Conservation (phyloP, 805 yeast species). For the Torulaspora quercuum region DNA sequence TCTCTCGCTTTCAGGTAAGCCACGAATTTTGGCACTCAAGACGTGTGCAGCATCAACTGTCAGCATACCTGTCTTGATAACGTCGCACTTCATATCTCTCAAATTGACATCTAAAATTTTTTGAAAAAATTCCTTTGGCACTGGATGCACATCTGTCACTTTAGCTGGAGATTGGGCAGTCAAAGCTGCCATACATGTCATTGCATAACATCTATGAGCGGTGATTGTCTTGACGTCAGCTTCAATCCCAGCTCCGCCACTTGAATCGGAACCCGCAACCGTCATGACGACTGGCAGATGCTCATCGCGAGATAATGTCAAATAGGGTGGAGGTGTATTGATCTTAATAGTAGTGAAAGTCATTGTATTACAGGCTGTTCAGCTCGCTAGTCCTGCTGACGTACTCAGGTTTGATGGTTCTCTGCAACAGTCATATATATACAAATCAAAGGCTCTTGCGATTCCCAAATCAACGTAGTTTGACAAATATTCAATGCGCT, state of each 20-base stretch:
- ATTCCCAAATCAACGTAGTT: no score
- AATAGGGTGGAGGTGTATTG: constrained; percentile 35
- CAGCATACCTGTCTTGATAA: constrained; percentile 77
- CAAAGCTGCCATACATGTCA: constrained; percentile 72
- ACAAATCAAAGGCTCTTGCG: not conserved
- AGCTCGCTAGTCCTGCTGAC: no score
- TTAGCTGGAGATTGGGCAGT: constrained; percentile 69
- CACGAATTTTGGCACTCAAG: constrained; percentile 39
- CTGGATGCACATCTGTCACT: constrained; percentile 41
- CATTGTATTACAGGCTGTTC: constrained; percentile 11
- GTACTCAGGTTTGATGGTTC: no score
- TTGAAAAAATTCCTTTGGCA: constrained; percentile 44
- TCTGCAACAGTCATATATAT: not conserved
- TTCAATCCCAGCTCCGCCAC: constrained; percentile 92
- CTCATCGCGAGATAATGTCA: constrained; percentile 26
- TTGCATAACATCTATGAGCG: constrained; percentile 70
- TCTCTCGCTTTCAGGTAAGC: constrained; percentile 32
- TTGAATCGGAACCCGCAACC: constrained; percentile 74
- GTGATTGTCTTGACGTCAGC: constrained; percentile 81
- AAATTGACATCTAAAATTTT: constrained; percentile 52
- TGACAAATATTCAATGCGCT: no score
- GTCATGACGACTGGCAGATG: constrained; percentile 43
- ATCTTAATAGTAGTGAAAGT: constrained; percentile 19
- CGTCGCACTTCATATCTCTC: constrained; percentile 59
- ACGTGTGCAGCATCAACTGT: constrained; percentile 52